A percentile compares a stretch with the other conserved stretches of the same genome.
These are phyloP conservation scores for Limnomonas spitsbergensis DNA, from an alignment of 139 green algal species.

Conservation along the genomic window DNA sequence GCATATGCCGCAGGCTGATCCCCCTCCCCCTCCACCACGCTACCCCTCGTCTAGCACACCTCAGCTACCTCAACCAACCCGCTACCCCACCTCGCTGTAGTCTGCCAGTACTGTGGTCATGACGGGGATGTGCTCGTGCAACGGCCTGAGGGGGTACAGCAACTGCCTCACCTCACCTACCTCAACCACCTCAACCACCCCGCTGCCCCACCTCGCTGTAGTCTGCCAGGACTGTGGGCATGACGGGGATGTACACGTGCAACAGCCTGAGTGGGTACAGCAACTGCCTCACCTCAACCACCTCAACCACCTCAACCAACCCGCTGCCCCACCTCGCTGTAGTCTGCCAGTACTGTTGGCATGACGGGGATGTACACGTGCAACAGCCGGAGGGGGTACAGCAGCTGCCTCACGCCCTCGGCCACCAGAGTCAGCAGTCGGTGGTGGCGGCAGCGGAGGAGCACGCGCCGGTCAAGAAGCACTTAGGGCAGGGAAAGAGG, in stretches of 20 bases:
- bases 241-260: slow-evolving; percentile 57
- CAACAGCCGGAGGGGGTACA: slow-evolving; percentile 38
- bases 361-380: slow-evolving; percentile 60
- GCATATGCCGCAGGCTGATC: too few relatives aligned
- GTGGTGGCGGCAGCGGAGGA: slow-evolving; percentile 31
- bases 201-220: slow-evolving; percentile 49
- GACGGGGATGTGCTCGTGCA: slow-evolving; percentile 56
- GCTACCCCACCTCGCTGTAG: slow-evolving; percentile 50
- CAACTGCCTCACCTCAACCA: too few relatives aligned
- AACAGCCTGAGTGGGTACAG: slow-evolving; percentile 38
- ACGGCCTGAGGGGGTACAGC: slow-evolving; percentile 37
- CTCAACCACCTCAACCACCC: too few relatives aligned
- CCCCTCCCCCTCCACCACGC: too few relatives aligned
- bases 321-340: slow-evolving; percentile 45
- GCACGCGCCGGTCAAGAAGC: slow-evolving; percentile 47
- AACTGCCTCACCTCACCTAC: slow-evolving; percentile 38
- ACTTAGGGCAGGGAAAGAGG: too few relatives aligned
- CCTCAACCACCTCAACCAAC: too few relatives aligned
- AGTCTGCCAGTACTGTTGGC: slow-evolving; percentile 38
- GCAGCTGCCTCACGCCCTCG: slow-evolving; percentile 41
- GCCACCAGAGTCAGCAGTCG: slow-evolving; percentile 36
- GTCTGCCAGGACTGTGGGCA: slow-evolving; percentile 41
- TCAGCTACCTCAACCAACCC: too few relatives aligned
- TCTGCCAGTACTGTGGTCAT: slow-evolving; percentile 40
- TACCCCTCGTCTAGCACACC: too few relatives aligned